phyloP scores from a whole-genome alignment of 768 basidiomycete genomes.

The Arthromyces matolae region DNA sequence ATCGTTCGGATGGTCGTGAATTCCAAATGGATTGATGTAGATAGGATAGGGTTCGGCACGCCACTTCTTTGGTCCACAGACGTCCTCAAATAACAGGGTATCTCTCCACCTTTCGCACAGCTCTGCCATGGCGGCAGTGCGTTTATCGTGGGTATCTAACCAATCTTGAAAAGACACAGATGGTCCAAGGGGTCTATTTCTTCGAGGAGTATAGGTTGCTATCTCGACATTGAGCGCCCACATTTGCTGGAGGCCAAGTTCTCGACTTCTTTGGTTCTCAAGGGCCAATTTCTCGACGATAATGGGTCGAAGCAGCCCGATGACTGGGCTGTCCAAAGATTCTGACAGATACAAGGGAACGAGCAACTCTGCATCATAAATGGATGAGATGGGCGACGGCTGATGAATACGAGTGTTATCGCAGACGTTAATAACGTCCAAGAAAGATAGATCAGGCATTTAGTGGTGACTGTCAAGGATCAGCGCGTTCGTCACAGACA shows the following conservation, averaged over 20 bases:
- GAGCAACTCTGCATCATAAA: conserved; percentile 40
- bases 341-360: conserved; percentile 54
- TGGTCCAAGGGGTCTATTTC: conserved; percentile 24
- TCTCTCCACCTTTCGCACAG: conserved; percentile 78
- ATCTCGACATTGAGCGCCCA: conserved; percentile 40
- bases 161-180: conserved; percentile 49
- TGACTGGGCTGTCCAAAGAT: conserved; percentile 47
- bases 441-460: conserved; percentile 37
- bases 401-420: conserved; percentile 58
- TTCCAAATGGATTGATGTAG: conserved; percentile 67
- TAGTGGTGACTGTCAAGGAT: neutral
- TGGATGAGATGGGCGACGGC: conserved; percentile 24
- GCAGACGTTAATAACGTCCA: conserved; percentile 64
- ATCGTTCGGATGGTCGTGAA: conserved; percentile 42
- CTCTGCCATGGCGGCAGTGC: conserved; percentile 59
- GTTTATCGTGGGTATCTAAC: conserved; percentile 52
- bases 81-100: conserved; percentile 51
- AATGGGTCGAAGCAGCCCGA: conserved; percentile 58
- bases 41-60: conserved; percentile 79
- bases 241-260: conserved; percentile 27
- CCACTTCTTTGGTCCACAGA: conserved; percentile 80
- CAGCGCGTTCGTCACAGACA: no score
- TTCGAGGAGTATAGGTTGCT: conserved; percentile 17
- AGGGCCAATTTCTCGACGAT: conserved; percentile 49
- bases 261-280: conserved; percentile 41